Evolutionary conservation across 163 green algal species (phyloP).

Genomic region (Chloromonas sp.): DNA sequence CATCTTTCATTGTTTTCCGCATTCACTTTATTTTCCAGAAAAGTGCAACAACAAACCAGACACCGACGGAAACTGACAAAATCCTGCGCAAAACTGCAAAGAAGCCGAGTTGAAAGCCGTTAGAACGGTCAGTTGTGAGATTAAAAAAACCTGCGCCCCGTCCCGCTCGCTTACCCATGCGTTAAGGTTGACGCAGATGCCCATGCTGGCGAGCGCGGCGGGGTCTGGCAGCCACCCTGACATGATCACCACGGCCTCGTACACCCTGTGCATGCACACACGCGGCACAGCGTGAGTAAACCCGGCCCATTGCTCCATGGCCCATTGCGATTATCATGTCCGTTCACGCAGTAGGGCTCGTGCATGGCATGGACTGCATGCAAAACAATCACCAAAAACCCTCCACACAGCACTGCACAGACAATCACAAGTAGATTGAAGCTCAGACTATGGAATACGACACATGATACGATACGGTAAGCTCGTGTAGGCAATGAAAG

Average conservation of each 20-base stretch:
- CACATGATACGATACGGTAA: not conserved
- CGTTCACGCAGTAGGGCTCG: too few species aligned
- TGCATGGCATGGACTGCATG: too few species aligned
- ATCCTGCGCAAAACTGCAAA: too few species aligned
- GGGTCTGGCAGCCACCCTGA: constrained; percentile 10
- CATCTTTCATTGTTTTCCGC: too few species aligned
- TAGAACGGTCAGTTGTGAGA: too few species aligned
- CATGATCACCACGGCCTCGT: constrained; percentile 22
- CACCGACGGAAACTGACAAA: too few species aligned
- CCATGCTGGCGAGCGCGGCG: not conserved
- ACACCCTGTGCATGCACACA: constrained; percentile 3
- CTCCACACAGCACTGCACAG: not conserved
- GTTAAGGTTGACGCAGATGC: constrained; percentile 7
- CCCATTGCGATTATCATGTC: not conserved
- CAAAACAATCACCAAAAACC: too few species aligned
- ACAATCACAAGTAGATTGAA: not conserved
- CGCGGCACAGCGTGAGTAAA: not conserved
- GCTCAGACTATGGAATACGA: not conserved
- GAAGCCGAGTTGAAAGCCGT: too few species aligned
- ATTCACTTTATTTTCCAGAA: too few species aligned
- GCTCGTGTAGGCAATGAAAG: too few species aligned
- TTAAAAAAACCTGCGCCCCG: not conserved
- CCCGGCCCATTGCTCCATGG: not conserved
- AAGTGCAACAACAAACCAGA: too few species aligned
- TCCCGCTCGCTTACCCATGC: not conserved